Percentiles rank a stretch among this genome's conserved stretches.
Conservation (phyloP, 305 asterid genomes). For the Solanum chacoense region DNA sequence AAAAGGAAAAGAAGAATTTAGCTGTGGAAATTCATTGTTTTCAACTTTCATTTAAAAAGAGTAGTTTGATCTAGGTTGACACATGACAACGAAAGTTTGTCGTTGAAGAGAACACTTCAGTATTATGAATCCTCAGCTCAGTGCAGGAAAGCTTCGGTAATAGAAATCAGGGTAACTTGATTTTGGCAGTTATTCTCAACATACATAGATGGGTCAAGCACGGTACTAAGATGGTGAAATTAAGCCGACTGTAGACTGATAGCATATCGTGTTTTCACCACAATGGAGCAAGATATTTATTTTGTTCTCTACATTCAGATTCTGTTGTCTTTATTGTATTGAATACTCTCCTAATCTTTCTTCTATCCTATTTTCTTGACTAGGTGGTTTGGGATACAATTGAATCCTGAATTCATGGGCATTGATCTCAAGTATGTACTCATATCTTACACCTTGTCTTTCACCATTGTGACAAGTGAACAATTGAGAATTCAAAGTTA, state of each 20-base stretch:
- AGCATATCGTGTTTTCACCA: neutral
- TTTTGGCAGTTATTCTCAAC: neutral
- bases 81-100: neutral
- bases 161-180: neutral
- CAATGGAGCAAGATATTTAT: neutral
- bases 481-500: neutral
- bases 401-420: conserved; percentile 87
- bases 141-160: neutral
- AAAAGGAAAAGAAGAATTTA: neutral
- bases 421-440: conserved; percentile 86
- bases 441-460: neutral
- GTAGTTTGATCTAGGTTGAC: neutral
- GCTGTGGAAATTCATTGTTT: neutral
- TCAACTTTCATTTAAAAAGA: neutral
- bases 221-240: neutral
- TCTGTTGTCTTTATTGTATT: neutral
- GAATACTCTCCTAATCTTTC: conserved; percentile 11
- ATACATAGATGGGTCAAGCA: neutral
- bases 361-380: conserved; percentile 10
- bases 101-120: neutral
- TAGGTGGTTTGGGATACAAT: conserved; percentile 97
- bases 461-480: neutral
- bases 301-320: neutral
- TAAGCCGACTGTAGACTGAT: neutral
- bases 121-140: neutral